Evolutionary conservation across 495 filamentous ascomycete species (phyloP).

Genomic region (Neurospora terricola): DNA sequence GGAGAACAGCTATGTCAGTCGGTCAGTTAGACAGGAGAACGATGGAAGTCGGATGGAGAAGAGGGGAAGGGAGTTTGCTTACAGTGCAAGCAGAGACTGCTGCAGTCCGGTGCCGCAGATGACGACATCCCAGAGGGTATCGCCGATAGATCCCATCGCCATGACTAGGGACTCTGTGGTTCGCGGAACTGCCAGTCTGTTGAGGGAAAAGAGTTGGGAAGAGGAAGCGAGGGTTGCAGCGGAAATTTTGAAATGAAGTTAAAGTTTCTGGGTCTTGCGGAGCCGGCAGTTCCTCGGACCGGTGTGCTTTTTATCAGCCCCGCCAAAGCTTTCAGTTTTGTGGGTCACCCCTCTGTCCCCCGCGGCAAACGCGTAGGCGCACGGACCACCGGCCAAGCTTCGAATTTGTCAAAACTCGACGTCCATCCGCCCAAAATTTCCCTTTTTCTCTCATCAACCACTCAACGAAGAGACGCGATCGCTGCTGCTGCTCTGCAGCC

Average conservation of each 20-base stretch:
- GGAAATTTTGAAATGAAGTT: constrained; percentile 26
- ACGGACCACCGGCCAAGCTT: constrained; percentile 3
- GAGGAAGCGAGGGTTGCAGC: constrained; percentile 7
- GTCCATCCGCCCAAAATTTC: constrained; percentile 6
- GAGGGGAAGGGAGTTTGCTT: constrained; percentile 31
- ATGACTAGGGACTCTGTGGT: constrained; percentile 9
- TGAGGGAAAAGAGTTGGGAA: constrained; percentile 17
- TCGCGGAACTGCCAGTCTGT: constrained; percentile 9
- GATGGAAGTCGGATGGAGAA: not conserved
- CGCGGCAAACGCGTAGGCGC: not conserved
- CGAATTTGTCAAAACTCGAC: not conserved
- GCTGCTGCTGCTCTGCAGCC: constrained; percentile 25
- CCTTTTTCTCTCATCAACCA: constrained; percentile 37
- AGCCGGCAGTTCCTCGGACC: constrained; percentile 15
- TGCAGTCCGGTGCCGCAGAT: constrained; percentile 82
- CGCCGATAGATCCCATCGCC: constrained; percentile 69
- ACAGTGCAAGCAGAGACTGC: constrained; percentile 91
- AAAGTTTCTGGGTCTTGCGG: constrained; percentile 8
- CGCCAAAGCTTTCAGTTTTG: not conserved
- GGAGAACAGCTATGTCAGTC: constrained; percentile 52
- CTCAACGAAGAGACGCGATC: constrained; percentile 34
- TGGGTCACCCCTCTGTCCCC: not conserved
- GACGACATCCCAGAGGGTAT: constrained; percentile 82
- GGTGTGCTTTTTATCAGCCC: not conserved
- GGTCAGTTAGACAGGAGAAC: constrained; percentile 31